These are phyloP conservation scores for Circinella minor DNA, from an alignment of 371 early-diverging fungal genomes.

Conservation along the genomic window DNA sequence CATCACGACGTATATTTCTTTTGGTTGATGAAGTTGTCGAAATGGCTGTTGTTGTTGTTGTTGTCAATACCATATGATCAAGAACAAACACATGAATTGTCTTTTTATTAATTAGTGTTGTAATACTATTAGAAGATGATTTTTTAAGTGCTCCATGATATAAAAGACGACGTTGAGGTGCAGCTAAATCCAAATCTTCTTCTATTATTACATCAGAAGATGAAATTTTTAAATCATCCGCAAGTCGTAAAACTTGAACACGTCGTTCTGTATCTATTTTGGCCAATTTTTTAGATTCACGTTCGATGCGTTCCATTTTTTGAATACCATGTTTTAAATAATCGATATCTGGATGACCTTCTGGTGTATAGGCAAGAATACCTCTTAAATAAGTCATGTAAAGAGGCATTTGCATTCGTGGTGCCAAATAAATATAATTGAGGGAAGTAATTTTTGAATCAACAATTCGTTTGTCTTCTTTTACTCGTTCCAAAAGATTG, in stretches of 20 bases:
- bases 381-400: slow-evolving; percentile 77
- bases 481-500: slow-evolving; percentile 20
- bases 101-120: slow-evolving; percentile 37
- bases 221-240: neutral
- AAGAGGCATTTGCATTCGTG: slow-evolving; percentile 79
- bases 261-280: slow-evolving; percentile 1
- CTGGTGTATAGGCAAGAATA: slow-evolving; percentile 74
- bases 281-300: slow-evolving; percentile 20
- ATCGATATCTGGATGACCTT: slow-evolving; percentile 74
- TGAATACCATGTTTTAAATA: slow-evolving; percentile 68
- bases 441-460: slow-evolving; percentile 32
- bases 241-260: slow-evolving; percentile 33
- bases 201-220: slow-evolving; percentile 7
- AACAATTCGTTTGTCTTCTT: neutral
- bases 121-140: slow-evolving; percentile 37
- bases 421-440: slow-evolving; percentile 38
- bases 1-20: neutral
- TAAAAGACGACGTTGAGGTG: slow-evolving; percentile 67
- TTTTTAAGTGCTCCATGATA: slow-evolving; percentile 74
- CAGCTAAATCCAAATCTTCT: slow-evolving; percentile 62
- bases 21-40: too few relatives aligned
- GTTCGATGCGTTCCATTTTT: slow-evolving; percentile 24
- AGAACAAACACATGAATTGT: slow-evolving; percentile 76
- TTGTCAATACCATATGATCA: slow-evolving; percentile 81
- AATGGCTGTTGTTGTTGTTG: slow-evolving; percentile 20